Evolutionary conservation across 352 stramenopile genomes (phyloP), one percentile per base, ranked within the genome.

Genomic region (Blastocystis sp.): DNA sequence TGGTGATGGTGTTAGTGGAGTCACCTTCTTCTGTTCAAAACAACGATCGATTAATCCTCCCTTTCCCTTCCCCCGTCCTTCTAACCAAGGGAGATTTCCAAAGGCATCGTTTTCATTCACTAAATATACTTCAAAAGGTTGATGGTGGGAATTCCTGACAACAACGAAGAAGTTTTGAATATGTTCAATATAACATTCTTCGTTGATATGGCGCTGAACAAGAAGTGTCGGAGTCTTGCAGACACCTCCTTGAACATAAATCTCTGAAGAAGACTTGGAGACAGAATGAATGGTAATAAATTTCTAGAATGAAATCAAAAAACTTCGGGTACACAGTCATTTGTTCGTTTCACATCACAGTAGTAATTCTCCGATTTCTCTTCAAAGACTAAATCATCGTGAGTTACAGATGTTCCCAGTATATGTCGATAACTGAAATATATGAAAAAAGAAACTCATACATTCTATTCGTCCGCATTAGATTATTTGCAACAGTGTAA

Each of bases 281-380:
- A 56, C 73, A 4, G 73, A 84, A 35, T 69, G 33, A 44, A 84
- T 48, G 7, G 59, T 30, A 22, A 84, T 84, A 27, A 54, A 84
- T 27, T 69, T 66, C 73, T 84, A n/a, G 15, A 11, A 27, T 48
- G 19, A 4, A 60, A n/a, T 1, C 42, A 24, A 22, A 35, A 0
- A 17, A 60, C 0, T 13, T 37, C 1, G 4, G 48, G 1, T 68
- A 84, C 73, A 33, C 48, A 62, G 33, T 84, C 73, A 33, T 84
- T 84, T 19, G 73, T 84, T 17, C 73, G 73, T 56, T 84, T 84
- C 13, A 84, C 73, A 42, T 84, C 73, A 42, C 73, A 84, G 73
- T 84, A 84, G 48, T 84, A 68, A 37, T 66, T 37, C 17, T 58
- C 73, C 17, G 73, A 84, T 24, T 53, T 53, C 33, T 84, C 73